Base-by-base conservation (phyloP, 257 asterid species). In the Nicotiana obtusifolia region DNA sequence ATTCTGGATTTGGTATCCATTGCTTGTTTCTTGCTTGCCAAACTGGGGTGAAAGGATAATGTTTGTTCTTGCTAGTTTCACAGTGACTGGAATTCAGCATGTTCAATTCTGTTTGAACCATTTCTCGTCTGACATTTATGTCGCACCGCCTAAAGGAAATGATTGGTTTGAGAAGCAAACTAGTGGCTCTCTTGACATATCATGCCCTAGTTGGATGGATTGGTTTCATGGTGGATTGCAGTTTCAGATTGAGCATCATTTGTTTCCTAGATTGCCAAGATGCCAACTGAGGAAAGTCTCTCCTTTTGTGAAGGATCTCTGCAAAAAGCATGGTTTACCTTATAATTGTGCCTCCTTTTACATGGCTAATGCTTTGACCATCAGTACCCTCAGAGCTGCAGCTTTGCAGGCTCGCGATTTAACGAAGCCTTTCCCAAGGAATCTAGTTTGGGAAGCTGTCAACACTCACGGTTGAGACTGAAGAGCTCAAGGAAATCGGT, bases 181-280 rank as follows among this genome's bases (percentile, higher is more conserved):
- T 0, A 30, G 76, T 49, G 98, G 98, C 1, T 85, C 89, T 17
- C 90, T 95, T 11, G 83, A 90, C 57, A 93, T 95, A 11, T 33
- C 78, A 0, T 95, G 97, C 81, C 68, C 95, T 0, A 59, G 95
- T 20, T 92, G 99, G 99, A 92, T 95, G 99, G 99, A 95, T 82
- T 95, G 99, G 98, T 95, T 95, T 64, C 99, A 95, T 26, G 99
- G 99, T 64, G 99, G 99, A 47, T 75, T 95, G 87, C 99, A 95
- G 82, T 95, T 93, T 67, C 99, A 95, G 84, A 59, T 87, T 13
- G 99, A 86, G 85, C 99, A 95, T 76, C 99, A 95, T 82, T 66
- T 95, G 91, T 93, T 95, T 57, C 99, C 99, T 30, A 89, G 90
- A 22, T 65, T 95, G 77, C 99, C 99, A 1, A 89, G 97, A 14